Evolutionary conservation across 441 rosid genomes (phyloP), one percentile per base, ranked within the genome.

Genomic region (Gossypium lobatum): DNA sequence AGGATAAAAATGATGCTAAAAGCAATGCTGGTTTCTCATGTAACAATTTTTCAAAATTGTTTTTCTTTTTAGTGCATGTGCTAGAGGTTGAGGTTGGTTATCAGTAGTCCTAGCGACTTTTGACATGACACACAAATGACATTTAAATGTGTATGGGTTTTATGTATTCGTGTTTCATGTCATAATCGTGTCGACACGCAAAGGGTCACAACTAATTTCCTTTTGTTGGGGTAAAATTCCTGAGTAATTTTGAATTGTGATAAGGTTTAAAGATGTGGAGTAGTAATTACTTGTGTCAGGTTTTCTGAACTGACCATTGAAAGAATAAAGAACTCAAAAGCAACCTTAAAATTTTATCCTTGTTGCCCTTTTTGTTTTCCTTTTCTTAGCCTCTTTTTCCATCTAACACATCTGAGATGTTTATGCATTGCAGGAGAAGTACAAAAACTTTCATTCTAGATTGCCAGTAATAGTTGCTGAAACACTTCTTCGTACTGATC

Each of bases 401-500:
- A n/a, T 50, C 58, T 59, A 25, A 25, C 69, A 64, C 25, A 42
- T 73, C 37, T 53, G 46, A 53, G 55, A 59, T 71, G 20, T 25
- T 42, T 53, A 46, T 72, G 61, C 66, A 63, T 78, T 85, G 84
- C 95, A 96, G 98, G 90, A 76, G 68, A 89, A 88, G 84, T 96
- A 93, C 85, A 88, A 80, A 78, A 74, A 59, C 63, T 82, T 86
- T 63, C 98, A 96, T 74, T 78, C 89, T 77, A 89, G 96, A 79
- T 86, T 96, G 75, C 98, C 99, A 13, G 75, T 88, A 63, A 76
- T 86, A 65, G 98, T 96, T 83, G 97, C 97, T 66, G 90, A 91
- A 82, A 90, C 94, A 55, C 93, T 96, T 85, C 98, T 96, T 75
- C 91, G 83, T 58, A 74, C 89, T 8, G 94, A 92, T 86, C 84